Conservation (phyloP, 192 early-diverging fungal species). For the Mortierella claussenii region DNA sequence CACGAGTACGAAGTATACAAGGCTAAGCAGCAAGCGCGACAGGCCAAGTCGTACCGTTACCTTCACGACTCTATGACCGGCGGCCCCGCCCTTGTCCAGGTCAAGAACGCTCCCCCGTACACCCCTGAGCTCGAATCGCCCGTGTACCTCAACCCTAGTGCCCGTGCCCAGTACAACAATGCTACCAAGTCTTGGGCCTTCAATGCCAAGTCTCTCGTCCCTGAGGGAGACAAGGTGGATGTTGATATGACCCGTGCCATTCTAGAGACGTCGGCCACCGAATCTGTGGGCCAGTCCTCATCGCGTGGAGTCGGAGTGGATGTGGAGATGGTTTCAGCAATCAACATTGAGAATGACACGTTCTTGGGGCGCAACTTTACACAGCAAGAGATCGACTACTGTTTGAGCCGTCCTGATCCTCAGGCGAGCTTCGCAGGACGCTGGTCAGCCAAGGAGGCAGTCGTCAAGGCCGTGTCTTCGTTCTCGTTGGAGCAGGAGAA, state of each 20-base stretch:
- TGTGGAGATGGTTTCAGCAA: slow-evolving; percentile 85
- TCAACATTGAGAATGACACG: slow-evolving; percentile 83
- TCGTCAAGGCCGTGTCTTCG: slow-evolving; percentile 91
- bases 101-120: slow-evolving; percentile 91
- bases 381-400: slow-evolving; percentile 80
- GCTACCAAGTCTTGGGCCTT: slow-evolving; percentile 77
- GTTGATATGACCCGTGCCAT: slow-evolving; percentile 65
- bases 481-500: slow-evolving; percentile 54
- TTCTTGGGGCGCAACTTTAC: slow-evolving; percentile 97
- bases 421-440: slow-evolving; percentile 90
- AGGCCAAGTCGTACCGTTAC: slow-evolving; percentile 87
- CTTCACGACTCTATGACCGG: slow-evolving; percentile 90
- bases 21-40: slow-evolving; percentile 73
- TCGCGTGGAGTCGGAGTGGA: slow-evolving; percentile 83
- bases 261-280: slow-evolving; percentile 56
- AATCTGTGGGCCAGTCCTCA: slow-evolving; percentile 49
- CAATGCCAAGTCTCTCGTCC: slow-evolving; percentile 55
- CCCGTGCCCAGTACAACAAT: slow-evolving; percentile 84
- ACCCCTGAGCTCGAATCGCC: slow-evolving; percentile 78
- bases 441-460: slow-evolving; percentile 97
- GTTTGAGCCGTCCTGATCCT: slow-evolving; percentile 72
- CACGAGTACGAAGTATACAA: slow-evolving; percentile 77
- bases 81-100: slow-evolving; percentile 81
- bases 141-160: slow-evolving; percentile 90
- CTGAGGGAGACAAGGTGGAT: slow-evolving; percentile 57